phyloP scores from a whole-genome alignment of 306 rosid genomes.

The Bauhinia variegata region DNA sequence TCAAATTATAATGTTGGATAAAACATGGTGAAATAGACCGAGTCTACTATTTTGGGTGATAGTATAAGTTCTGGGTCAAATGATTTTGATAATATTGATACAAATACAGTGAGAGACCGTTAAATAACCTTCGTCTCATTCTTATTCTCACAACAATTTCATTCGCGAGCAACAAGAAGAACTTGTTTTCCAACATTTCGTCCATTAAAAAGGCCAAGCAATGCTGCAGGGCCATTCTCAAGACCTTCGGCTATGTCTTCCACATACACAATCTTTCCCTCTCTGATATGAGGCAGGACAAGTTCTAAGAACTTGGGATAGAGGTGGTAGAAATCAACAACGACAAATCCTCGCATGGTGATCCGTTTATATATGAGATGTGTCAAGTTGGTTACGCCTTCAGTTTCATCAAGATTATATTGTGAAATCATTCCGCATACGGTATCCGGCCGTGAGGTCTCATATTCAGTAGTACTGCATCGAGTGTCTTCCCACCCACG shows the following conservation, averaged over 20 bases:
- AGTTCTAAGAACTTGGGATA: neutral
- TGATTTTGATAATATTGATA: too few species aligned
- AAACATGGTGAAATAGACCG: too few species aligned
- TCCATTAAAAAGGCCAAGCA: neutral
- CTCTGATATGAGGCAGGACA: neutral
- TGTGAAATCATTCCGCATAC: conserved; percentile 47
- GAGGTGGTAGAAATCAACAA: neutral
- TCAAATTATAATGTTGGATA: too few species aligned
- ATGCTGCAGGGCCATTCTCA: conserved; percentile 16
- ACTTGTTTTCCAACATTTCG: conserved; percentile 3
- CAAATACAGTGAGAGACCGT: too few species aligned
- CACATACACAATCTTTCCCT: conserved; percentile 9
- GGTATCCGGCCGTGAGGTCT: conserved; percentile 33
- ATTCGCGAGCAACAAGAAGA: conserved; percentile 13
- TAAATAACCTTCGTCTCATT: too few species aligned
- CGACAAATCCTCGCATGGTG: conserved; percentile 31
- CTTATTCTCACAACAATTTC: too few species aligned
- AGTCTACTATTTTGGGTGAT: too few species aligned
- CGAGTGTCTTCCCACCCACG: conserved; percentile 34
- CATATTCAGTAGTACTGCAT: conserved; percentile 42
- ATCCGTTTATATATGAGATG: conserved; percentile 31
- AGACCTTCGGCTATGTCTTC: conserved; percentile 3
- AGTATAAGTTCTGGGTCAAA: too few species aligned
- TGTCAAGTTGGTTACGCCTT: conserved; percentile 42
- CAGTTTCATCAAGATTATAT: conserved; percentile 35